Evolutionary conservation across 768 basidiomycete species (phyloP), one percentile per base, ranked within the genome.

Genomic region (Pleurotus eryngii): DNA sequence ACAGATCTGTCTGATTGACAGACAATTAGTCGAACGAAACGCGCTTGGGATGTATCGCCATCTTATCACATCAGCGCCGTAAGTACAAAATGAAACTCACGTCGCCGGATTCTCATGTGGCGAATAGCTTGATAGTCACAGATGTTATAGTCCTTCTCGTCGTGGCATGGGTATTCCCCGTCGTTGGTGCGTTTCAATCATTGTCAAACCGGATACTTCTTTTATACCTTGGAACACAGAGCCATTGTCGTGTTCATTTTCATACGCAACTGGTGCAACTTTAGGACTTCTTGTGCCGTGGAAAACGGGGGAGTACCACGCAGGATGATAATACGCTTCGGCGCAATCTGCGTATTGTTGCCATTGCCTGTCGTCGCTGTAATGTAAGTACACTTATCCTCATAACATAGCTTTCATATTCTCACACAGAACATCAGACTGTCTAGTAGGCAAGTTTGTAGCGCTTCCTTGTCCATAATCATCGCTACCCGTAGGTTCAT

Each of bases 241-340:
- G 65, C 58, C 17, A 53, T 59, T 17, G 64, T 61, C 11, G 53
- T 27, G 18, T 38, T 61, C 14, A 20, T 65, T 50, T 43, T 67
- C 27, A 46, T 57, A 11, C 49, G 51, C 18, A 53, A 60, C 49
- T 61, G 63, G 61, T 26, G 38, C 24, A 26, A 46, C 3, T 53
- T 60, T 17, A 50, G 57, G 26, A n/a, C 26, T 4, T 2, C 20
- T 5, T 55, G 51, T n/a, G 38, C 14, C 2, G 20, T 11, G 39
- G 15, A 53, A 35, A 49, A 27, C 22, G 18, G 51, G n/a, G 49
- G 43, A 20, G 49, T 64, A 6, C 59, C 61, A 14, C 40, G 46
- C 6, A 57, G 64, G 6, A 61, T 62, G 60, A 40, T 64, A 12
- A 54, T 67, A 46, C 65, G 65, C 12, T 57, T 67, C 17, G 17